Evolutionary conservation across 1,284 basidiomycete genomes (phyloP).

Genomic region (Kwoniella shivajii): DNA sequence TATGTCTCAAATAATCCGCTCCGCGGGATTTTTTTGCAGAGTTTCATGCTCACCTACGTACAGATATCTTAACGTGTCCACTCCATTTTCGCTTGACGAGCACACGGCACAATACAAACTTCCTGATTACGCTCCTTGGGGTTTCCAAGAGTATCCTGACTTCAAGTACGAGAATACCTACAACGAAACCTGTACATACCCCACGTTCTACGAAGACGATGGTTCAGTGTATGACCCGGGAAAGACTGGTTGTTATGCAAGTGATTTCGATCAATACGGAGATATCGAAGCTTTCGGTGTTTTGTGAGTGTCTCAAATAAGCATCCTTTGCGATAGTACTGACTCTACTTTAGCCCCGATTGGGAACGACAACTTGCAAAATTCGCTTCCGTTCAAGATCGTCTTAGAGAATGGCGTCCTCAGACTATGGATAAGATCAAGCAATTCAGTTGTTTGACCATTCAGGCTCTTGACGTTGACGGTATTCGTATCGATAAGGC

Average conservation of each 20-base stretch:
- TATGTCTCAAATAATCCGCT: conserved; percentile 42
- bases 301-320: conserved; percentile 59
- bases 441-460: conserved; percentile 77
- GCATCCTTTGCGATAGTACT: neutral
- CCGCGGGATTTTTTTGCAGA: neutral
- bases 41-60: neutral
- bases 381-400: conserved; percentile 91
- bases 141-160: conserved; percentile 77
- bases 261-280: conserved; percentile 89
- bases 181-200: conserved; percentile 72
- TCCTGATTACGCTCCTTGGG: conserved; percentile 77
- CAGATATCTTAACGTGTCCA: conserved; percentile 74
- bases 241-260: conserved; percentile 69
- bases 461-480: conserved; percentile 82
- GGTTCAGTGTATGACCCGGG: conserved; percentile 65
- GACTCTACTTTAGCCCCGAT: conserved; percentile 45
- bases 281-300: conserved; percentile 96
- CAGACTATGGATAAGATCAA: conserved; percentile 73
- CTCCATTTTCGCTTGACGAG: conserved; percentile 75
- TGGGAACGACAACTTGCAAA: conserved; percentile 87
- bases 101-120: conserved; percentile 75
- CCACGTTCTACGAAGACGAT: conserved; percentile 75
- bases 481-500: conserved; percentile 92
- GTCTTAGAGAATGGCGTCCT: conserved; percentile 83
- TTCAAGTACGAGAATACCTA: conserved; percentile 63